Evolutionary conservation across 176 grass and related monocot genomes (phyloP), one percentile per base, ranked within the genome.

Genomic region (Oryza meyeriana): DNA sequence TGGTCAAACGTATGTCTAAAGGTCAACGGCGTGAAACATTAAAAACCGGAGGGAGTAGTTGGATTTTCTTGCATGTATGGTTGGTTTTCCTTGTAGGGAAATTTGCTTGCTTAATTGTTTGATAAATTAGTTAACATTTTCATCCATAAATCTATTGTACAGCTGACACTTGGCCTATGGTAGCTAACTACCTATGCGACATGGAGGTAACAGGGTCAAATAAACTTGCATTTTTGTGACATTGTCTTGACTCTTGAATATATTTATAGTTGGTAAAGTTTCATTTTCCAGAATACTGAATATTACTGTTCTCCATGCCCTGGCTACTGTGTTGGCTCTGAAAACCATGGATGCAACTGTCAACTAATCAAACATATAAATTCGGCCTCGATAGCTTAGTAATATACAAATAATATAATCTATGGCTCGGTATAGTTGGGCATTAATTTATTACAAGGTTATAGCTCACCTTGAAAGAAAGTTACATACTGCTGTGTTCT

Each of bases 341-440:
- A 80, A 44, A 80, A 69, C 30, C 38, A 47, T 61, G 45, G 29
- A 86, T 82, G 17, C 9, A 3, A 66, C 31, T 64, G 32, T 63
- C 63, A 76, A 64, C 31, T 76, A 34, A 81, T 22, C 61, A 72
- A 38, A 61, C 16, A 11, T 86, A 58, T n/a, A 70, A n/a, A 64
- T 83, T 64, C 25, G 2, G 22, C 52, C 80, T 48, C 34, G 40
- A 22, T 34, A 62, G 48, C 70, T 74, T 45, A 48, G 22, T 25
- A 39, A 36, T 50, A 47, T 66, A 52, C 14, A 66, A 25, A 10
- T 16, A 65, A 10, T 16, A 65, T 57, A 55, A 17, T 39, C 28
- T 83, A 24, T 65, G 66, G 16, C 25, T 55, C 31, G 30, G 39
- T 32, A 77, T 48, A 64, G 29, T 83, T 22, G 2, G 40, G 34